Base-by-base conservation (phyloP, 371 early-diverging fungal genomes). In the Dinochytrium kinnereticum region DNA sequence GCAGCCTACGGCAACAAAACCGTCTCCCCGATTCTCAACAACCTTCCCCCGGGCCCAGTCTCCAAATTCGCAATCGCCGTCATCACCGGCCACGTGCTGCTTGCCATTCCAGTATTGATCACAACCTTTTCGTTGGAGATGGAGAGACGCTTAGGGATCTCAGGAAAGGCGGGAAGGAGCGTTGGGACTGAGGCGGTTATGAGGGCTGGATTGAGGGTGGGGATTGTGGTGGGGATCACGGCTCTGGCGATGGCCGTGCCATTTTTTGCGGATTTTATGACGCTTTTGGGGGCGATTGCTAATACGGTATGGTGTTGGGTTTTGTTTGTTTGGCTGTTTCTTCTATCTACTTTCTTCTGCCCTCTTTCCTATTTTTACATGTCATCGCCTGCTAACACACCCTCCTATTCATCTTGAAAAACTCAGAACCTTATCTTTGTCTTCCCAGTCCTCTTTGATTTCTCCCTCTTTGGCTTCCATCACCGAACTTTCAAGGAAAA, bases 61-160 rank as follows among this genome's bases (percentile, higher is more conserved):
- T 83, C 89, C 10, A 88, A 83, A 7, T 79, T 89, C 39, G 90
- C 94, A 26, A 88, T 91, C 61, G 86, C 89, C 34, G 83, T 94
- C 76, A 91, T 95, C 76, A 93, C 94, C 0, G 78, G 91, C 21
- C 95, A 95, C 72, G 94, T 95, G 17, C 72, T 95, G 2, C 78
- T 92, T n/a, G 94, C 95, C 15, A 88, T 92, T 24, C 96, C 96
- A 17, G 86, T 95, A 33, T 81, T 94, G 66, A 71, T 92, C 55
- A 94, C 95, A 0, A 90, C 94, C 0, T 92, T 96, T 74, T 88
- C 93, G 51, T 44, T 70, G n/a, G 81, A 77, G 31, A 69, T 77
- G 59, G 81, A 81, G 74, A 53, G 81, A 19, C 67, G 69, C 17
- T 49, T 82, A 2, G 71, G 70, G 36, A 50, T 77, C 19, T 28